Evolutionary conservation across 768 basidiomycete species (phyloP).

Genomic region (Lactarius tabidus): DNA sequence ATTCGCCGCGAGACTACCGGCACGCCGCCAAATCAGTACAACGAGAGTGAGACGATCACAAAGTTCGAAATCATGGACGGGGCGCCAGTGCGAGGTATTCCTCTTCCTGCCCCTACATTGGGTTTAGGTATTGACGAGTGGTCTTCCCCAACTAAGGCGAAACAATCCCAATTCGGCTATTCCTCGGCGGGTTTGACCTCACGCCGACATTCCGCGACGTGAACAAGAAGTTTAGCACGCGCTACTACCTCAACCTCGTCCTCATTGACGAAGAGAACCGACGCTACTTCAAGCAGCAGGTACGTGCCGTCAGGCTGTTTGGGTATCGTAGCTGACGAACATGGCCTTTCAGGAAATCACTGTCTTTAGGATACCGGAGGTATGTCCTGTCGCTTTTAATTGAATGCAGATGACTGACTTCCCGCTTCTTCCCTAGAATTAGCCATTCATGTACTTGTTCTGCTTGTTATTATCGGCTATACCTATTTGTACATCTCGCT

Average conservation of each 20-base stretch:
- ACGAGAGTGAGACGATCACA: conserved; percentile 97
- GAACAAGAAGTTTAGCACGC: conserved; percentile 97
- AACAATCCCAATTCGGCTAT: conserved; percentile 95
- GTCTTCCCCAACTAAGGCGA: conserved; percentile 60
- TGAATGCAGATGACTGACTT: background rate
- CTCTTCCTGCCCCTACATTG: background rate
- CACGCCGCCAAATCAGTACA: conserved; percentile 97
- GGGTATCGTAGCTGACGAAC: background rate
- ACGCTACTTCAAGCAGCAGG: conserved; percentile 97
- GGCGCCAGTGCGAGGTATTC: conserved; percentile 86
- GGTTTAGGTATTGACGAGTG: background rate
- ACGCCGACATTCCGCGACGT: conserved; percentile 99
- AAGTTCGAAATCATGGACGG: conserved; percentile 99
- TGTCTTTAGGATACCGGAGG: conserved; percentile 86
- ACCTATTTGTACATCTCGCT: conserved; percentile 14
- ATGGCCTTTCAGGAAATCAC: conserved; percentile 66
- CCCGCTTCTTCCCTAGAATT: conserved; percentile 13
- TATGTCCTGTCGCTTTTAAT: conserved; percentile 31
- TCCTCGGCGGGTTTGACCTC: conserved; percentile 96
- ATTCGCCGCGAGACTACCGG: conserved; percentile 97
- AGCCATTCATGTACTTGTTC: conserved; percentile 9
- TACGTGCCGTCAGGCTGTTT: conserved; percentile 29
- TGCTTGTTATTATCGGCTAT: conserved; percentile 10
- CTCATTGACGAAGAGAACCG: conserved; percentile 98
- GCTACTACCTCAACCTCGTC: conserved; percentile 97